Conservation (phyloP, 495 filamentous ascomycete species). For the Aspergillus saccharolyticus region DNA sequence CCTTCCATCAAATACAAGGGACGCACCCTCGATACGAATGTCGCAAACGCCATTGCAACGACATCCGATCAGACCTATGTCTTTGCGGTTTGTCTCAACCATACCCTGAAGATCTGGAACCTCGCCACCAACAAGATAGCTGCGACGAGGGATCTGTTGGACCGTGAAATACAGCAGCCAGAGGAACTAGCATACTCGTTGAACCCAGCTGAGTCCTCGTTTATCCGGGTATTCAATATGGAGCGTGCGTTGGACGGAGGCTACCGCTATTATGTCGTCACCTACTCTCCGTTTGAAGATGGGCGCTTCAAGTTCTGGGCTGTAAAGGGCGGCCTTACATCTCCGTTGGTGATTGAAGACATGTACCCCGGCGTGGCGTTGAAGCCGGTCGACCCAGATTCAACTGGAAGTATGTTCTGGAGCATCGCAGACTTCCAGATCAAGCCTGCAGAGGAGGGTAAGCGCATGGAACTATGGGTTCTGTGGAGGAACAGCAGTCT, state of each 20-base stretch:
- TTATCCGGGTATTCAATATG: slow-evolving; percentile 67
- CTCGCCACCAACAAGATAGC: slow-evolving; percentile 65
- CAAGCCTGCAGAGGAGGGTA: slow-evolving; percentile 46
- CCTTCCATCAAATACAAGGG: slow-evolving; percentile 61
- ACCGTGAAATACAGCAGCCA: slow-evolving; percentile 44
- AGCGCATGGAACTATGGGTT: slow-evolving; percentile 69
- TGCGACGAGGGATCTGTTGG: slow-evolving; percentile 66
- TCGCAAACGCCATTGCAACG: slow-evolving; percentile 57
- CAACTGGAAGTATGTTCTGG: slow-evolving; percentile 74
- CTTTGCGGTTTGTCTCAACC: slow-evolving; percentile 81
- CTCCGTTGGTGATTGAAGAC: slow-evolving; percentile 62
- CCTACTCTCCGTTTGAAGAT: slow-evolving; percentile 79
- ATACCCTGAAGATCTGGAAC: slow-evolving; percentile 84
- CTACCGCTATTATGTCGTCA: slow-evolving; percentile 68
- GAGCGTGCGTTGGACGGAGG: slow-evolving; percentile 47
- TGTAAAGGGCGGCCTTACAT: slow-evolving; percentile 57
- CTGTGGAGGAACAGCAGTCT: slow-evolving; percentile 81
- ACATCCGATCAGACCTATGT: slow-evolving; percentile 65
- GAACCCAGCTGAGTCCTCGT: slow-evolving; percentile 63
- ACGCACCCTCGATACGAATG: slow-evolving; percentile 59
- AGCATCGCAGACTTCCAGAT: slow-evolving; percentile 80
- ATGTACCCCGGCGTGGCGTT: slow-evolving; percentile 58
- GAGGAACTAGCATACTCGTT: slow-evolving; percentile 66
- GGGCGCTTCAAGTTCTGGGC: slow-evolving; percentile 97
- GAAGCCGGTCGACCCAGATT: slow-evolving; percentile 61